Evolutionary conservation across 345 rosid species (phyloP), one percentile per base, ranked within the genome.

Genomic region (Sisymbrium altissimum): DNA sequence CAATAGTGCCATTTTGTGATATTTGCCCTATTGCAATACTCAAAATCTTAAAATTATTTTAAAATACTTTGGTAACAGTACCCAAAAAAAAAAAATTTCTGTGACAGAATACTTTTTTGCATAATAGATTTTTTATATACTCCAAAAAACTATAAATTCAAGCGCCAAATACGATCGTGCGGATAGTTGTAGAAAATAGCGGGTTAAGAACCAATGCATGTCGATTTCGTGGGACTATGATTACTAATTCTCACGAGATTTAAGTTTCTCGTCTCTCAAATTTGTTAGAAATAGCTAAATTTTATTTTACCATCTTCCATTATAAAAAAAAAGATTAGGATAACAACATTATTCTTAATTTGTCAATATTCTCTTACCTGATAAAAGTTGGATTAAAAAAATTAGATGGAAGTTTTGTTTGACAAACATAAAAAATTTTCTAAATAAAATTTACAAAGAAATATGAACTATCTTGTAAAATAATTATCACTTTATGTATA

Each of bases 151-250:
- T 11, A 46, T 64, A 29, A 64, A 45, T 17, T 2, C 7, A 32
- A 64, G 39, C 35, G 19, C 14, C 52, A 39, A 35, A 7, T 35
- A 35, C 43, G 11, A 10, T 10, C 43, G 43, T 39, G 14, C 43
- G n/a, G 43, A 39, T 39, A 39, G 4, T 11, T 11, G n/a, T 39
- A 39, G 14, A 39, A 39, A 11, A 39, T 10, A 39, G 0, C 43
- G 14, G 14, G 5, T 40, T 40, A 5, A 3, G 4, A 12, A 40
- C 13, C 6, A 40, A 63, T 30, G 25, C 38, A 38, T 23, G 25
- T 67, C 61, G 29, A 67, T 18, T 9, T 67, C 25, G 17, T 38
- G 71, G 70, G 23, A 48, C 33, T 46, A 46, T 46, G 43, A 30
- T 46, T 15, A 4, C 2, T 11, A n/a, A 18, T 48, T 10, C 27